Percentiles rank a stretch among this genome's conserved stretches.
Evolutionary conservation across 345 rosid species (phyloP).

Genomic region (Eucalyptus globulus): DNA sequence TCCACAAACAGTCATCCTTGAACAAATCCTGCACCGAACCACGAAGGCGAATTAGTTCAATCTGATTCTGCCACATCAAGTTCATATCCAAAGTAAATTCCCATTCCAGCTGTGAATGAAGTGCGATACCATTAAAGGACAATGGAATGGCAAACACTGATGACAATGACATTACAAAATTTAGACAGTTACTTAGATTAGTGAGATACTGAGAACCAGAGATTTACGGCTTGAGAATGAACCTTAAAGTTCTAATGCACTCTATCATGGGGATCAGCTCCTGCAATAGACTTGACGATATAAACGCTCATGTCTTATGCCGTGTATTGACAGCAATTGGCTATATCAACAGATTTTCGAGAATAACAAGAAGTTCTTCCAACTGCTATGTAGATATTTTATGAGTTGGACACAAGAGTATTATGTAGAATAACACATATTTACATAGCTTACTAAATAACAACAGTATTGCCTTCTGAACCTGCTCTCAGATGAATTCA

Average conservation of each 20-base stretch:
- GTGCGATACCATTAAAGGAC: not conserved
- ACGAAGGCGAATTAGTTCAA: not conserved
- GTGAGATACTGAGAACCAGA: not conserved
- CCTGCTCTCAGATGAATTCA: not conserved
- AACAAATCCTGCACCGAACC: not conserved
- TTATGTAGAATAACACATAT: not conserved
- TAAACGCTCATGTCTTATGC: not conserved
- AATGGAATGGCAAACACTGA: not conserved
- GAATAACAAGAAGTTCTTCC: not conserved
- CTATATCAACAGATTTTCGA: not conserved
- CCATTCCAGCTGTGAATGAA: not conserved
- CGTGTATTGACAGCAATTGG: not conserved
- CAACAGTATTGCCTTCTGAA: not conserved
- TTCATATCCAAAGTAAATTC: not conserved
- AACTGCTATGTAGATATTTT: not conserved
- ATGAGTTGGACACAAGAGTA: not conserved
- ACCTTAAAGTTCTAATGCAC: not conserved
- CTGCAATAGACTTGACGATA: not conserved
- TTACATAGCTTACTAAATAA: not conserved
- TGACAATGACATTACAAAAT: not conserved
- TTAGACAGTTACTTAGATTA: not conserved
- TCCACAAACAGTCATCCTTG: not conserved
- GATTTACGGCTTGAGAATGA: not conserved
- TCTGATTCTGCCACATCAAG: not conserved
- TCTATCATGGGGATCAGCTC: not conserved